Base-by-base conservation (phyloP, 2,329 filamentous ascomycete genomes). In the Zalaria obscura region DNA sequence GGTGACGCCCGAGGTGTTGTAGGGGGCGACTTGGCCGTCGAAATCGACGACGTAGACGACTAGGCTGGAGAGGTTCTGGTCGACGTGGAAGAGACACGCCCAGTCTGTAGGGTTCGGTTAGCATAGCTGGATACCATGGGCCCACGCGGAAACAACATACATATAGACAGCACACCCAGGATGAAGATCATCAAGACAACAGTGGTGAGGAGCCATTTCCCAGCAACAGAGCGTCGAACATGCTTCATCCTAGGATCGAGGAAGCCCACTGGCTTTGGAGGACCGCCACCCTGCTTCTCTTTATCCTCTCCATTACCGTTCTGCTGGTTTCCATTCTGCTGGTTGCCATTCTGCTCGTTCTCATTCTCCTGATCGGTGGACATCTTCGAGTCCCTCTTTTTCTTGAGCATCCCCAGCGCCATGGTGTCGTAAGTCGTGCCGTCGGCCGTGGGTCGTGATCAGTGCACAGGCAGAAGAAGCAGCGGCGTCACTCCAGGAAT, bases 41-140 rank as follows among this genome's bases (percentile, higher is more conserved):
- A 80, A 78, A 53, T 80, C 74, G 27, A 81, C 76, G 2, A 80
- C 68, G 45, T 72, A 69, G 5, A 81, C 63, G 3, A 62, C 64
- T 5, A 80, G 55, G 0, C 60, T 56, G 3, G 57, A 59, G 11
- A 70, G 57, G 40, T 72, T 75, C 36, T 61, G 49, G 7, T 75
- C 62, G 0, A 71, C 63, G 9, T 64, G 51, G 50, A 64, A 74
- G 18, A 80, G 68, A 0, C 70, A 68, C 0, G 61, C 75, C 76
- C 76, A 81, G 57, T 75, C 50, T 52, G 27, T 4, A 5, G 10
- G 10, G 2, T 29, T 35, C 11, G 9, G 34, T 37, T 4, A 27
- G 35, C 31, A 41, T 35, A 3, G 3, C 38, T 7, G 3, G 5
- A 11, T 5, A 33, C 9, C n/a, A 0, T 38, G 8, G 27, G 41